A percentile compares a stretch with the other conserved stretches of the same genome.
Conservation (phyloP, 2,329 filamentous ascomycete genomes). For the Tolypocladium sp. region DNA sequence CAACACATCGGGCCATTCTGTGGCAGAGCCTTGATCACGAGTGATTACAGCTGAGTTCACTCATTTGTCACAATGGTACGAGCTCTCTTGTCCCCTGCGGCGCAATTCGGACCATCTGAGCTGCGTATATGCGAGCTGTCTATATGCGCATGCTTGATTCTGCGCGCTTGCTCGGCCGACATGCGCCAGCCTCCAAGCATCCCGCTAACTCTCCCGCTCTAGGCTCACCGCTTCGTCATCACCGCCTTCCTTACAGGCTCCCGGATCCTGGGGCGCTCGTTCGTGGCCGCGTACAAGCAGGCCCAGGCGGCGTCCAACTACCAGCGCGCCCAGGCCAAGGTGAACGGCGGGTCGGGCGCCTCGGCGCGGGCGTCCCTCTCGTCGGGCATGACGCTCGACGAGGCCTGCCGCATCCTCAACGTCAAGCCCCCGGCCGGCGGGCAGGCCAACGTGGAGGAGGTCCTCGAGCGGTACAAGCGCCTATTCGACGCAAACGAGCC, state of each 20-base stretch:
- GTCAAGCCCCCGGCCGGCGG: conserved; percentile 74
- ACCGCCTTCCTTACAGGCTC: conserved; percentile 85
- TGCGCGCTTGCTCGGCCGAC: neutral
- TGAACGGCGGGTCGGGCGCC: conserved; percentile 43
- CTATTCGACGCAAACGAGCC: conserved; percentile 93
- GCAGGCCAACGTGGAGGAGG: conserved; percentile 66
- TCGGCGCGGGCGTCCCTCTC: conserved; percentile 44
- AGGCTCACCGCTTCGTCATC: conserved; percentile 87
- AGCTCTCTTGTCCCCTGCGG: neutral
- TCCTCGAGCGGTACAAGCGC: conserved; percentile 84
- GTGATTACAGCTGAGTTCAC: neutral
- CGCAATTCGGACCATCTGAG: neutral
- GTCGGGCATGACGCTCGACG: conserved; percentile 80
- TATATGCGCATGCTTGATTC: neutral
- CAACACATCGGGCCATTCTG: neutral
- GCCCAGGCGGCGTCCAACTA: conserved; percentile 81
- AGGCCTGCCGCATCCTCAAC: conserved; percentile 95
- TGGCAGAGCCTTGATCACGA: neutral
- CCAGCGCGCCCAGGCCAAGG: conserved; percentile 60
- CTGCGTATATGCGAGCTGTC: neutral
- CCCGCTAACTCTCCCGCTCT: conserved; percentile 6
- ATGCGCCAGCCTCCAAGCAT: neutral
- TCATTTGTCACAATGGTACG: conserved; percentile 8
- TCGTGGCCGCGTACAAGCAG: conserved; percentile 91
- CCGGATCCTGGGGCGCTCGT: conserved; percentile 86